Conservation (phyloP, 75 land plant species). For the Cunninghamia lanceolata region DNA sequence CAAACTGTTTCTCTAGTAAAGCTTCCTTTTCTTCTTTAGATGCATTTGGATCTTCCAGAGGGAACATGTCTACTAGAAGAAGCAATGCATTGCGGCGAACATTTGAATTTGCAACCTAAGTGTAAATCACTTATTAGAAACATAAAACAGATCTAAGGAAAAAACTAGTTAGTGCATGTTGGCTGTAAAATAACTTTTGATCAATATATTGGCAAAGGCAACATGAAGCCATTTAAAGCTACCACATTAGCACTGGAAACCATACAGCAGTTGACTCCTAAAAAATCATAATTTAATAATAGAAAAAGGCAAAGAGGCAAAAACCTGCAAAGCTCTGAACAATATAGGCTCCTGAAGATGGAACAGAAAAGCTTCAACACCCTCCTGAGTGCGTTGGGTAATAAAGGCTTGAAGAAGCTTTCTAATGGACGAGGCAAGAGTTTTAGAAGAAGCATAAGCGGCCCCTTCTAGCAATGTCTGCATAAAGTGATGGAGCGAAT, state of each 20-base stretch:
- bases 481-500: slow-evolving; percentile 58
- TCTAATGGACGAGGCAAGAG: slow-evolving; percentile 52
- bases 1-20: slow-evolving; percentile 74
- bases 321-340: slow-evolving; percentile 82
- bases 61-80: slow-evolving; percentile 78
- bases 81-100: slow-evolving; percentile 84
- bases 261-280: no score
- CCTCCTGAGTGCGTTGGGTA: slow-evolving; percentile 51
- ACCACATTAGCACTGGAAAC: neutral
- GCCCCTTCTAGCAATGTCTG: slow-evolving; percentile 79
- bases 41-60: slow-evolving; percentile 82
- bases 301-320: neutral
- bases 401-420: slow-evolving; percentile 73
- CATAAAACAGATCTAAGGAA: neutral
- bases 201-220: neutral
- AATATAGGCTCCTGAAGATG: slow-evolving; percentile 75
- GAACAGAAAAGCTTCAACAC: slow-evolving; percentile 77
- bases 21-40: slow-evolving; percentile 74
- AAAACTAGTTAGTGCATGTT: neutral
- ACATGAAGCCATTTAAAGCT: neutral
- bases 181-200: neutral
- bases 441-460: slow-evolving; percentile 45
- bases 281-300: no score
- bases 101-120: slow-evolving; percentile 89
- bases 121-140: neutral